Conservation (phyloP, 768 basidiomycete genomes). For the Pisolithus orientalis region DNA sequence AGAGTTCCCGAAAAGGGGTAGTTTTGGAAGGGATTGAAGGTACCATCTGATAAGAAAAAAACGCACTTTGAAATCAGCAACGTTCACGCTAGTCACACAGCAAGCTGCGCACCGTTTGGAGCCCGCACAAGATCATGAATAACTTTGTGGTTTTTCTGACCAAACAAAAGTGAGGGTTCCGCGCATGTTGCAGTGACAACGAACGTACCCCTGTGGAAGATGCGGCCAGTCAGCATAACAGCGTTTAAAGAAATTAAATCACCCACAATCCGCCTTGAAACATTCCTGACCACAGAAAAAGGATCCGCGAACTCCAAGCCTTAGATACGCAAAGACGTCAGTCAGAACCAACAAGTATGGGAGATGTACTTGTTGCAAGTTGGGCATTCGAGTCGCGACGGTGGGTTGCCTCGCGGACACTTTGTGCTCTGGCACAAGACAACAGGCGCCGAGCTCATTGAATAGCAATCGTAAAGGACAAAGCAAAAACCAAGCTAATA, state of each 20-base stretch:
- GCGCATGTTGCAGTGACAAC: too few species aligned
- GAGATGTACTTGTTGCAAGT: slow-evolving; percentile 80
- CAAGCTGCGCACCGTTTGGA: slow-evolving; percentile 10
- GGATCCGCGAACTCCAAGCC: slow-evolving; percentile 75
- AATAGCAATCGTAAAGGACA: neutral
- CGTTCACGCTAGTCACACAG: neutral
- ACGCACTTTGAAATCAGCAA: neutral
- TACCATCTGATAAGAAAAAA: slow-evolving; percentile 45
- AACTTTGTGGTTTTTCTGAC: slow-evolving; percentile 76
- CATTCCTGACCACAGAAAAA: slow-evolving; percentile 95
- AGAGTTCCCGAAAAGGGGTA: slow-evolving; percentile 75
- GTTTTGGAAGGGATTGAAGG: slow-evolving; percentile 73
- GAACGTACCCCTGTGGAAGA: slow-evolving; percentile 19
- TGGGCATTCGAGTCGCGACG: slow-evolving; percentile 85
- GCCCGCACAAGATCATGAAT: slow-evolving; percentile 58
- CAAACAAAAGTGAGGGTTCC: neutral
- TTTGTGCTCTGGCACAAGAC: slow-evolving; percentile 60
- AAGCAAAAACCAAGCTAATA: neutral
- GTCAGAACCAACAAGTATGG: neutral
- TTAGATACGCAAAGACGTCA: slow-evolving; percentile 26
- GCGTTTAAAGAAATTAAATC: neutral
- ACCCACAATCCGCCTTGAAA: slow-evolving; percentile 91
- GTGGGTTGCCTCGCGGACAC: slow-evolving; percentile 78
- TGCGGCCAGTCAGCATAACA: neutral
- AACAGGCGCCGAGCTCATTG: slow-evolving; percentile 32